Percentiles rank a stretch among this genome's conserved stretches.
These are phyloP conservation scores for Podospora pseudopauciseta DNA, from an alignment of 495 filamentous ascomycete species.

Conservation along the genomic window DNA sequence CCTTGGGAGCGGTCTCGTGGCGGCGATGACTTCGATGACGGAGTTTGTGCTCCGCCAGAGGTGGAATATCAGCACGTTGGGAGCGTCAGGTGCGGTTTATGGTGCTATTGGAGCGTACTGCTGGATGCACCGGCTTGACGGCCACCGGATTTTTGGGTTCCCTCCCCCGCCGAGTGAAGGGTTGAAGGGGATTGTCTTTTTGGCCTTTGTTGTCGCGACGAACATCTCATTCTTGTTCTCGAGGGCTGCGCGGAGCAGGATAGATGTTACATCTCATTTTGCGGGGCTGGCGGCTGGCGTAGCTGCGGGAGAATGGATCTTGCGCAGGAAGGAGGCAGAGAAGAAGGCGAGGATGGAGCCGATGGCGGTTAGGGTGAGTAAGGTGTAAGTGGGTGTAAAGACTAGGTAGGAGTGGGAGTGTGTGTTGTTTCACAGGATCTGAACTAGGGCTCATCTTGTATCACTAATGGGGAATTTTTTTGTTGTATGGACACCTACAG, in stretches of 20 bases:
- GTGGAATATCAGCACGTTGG: constrained; percentile 48
- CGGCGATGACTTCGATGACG: constrained; percentile 60
- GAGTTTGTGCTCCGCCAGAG: constrained; percentile 49
- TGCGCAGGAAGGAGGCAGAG: constrained; percentile 27
- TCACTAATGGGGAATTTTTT: not conserved
- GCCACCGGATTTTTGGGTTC: constrained; percentile 50
- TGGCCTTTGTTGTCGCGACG: constrained; percentile 43
- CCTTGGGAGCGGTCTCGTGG: constrained; percentile 61
- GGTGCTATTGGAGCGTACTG: constrained; percentile 67
- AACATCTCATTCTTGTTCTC: constrained; percentile 47
- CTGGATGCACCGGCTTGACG: constrained; percentile 56
- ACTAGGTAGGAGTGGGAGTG: not conserved
- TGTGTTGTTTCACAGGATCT: not conserved
- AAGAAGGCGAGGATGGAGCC: not conserved
- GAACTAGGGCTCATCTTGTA: not conserved
- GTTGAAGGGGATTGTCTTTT: constrained; percentile 48
- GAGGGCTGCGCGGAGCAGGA: constrained; percentile 24
- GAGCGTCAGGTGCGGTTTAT: constrained; percentile 69
- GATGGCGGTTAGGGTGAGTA: not conserved
- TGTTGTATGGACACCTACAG: not conserved
- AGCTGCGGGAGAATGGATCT: constrained; percentile 32
- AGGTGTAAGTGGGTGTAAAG: not conserved
- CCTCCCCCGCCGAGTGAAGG: constrained; percentile 49
- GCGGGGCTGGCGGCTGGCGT: constrained; percentile 59
- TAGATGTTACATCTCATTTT: constrained; percentile 73